Evolutionary conservation across 768 basidiomycete genomes (phyloP), one percentile per base, ranked within the genome.

Genomic region (Dentipellis fragilis): DNA sequence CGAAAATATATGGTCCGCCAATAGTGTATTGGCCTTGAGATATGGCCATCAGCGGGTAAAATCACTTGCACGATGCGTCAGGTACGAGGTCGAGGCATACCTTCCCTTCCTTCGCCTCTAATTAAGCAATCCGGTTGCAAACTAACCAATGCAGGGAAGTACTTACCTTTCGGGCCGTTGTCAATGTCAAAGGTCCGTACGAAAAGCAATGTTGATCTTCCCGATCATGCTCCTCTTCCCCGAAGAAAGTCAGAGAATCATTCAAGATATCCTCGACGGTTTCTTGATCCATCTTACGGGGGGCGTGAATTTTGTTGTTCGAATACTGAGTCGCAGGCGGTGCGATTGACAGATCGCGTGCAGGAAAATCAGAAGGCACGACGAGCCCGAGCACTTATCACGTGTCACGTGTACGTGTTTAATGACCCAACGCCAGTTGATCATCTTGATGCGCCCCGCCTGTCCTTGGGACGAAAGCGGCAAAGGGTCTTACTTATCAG

Each of bases 1-100:
- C 39, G 83, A 87, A 65, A 87, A 88, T 3, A 87, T 71, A 58
- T 85, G 83, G 67, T 88, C 85, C 50, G 85, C 86, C 19, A 88
- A 72, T 10, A 87, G 73, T 12, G 83, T 85, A 58, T 80, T 85
- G 29, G 85, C 82, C 84, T 87, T 17, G n/a, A 2, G 37, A 9
- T 9, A 4, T 4, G 40, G 14, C 19, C 3, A 14, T 19, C 19
- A 19, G 42, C 21, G 55, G 39, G 36, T 8, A 19, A 9, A 22
- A 11, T 58, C 9, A 37, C 16, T 51, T n/a, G 11, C 52, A 40
- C 16, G 21, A 10, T 23, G 21, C 8, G 36, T 1, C 39, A 40
- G 22, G 29, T 35, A 16, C 48, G 48, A 23, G 29, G 21, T 2
- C 29, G 16, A 23, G 21, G 2, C 21, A 5, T 23, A 54, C 54